Evolutionary conservation across 2,329 filamentous ascomycete genomes (phyloP), one percentile per base, ranked within the genome.

Genomic region (Cadophora sp.): DNA sequence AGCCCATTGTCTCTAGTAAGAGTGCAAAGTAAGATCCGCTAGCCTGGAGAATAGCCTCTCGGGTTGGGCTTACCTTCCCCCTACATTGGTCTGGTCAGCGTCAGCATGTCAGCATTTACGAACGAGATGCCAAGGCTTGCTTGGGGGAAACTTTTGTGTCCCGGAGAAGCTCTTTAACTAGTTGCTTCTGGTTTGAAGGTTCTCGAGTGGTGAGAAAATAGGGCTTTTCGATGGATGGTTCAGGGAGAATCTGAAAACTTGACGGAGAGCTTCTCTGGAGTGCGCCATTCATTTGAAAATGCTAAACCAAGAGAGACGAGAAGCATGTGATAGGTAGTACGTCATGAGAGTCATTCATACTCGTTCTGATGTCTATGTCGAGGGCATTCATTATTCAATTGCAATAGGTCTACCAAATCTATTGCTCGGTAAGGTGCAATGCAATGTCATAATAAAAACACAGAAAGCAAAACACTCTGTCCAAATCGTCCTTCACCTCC

Each of bases 371-470:
- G 40, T 43, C 40, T 37, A 37, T 8, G 34, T 37, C 34, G 9
- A 37, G 34, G 34, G 9, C 34, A 37, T 37, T 11, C 9, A 43
- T 22, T n/a, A 50, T 29, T 48, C 22, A 50, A 12, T 29, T 62
- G 19, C 59, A 62, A 62, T 62, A 62, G 59, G 59, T 62, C 40
- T 62, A 62, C 40, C 59, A 62, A 50, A 62, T 62, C 59, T 62
- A 62, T 62, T 62, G 59, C 40, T 29, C 29, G 24, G 40, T 62
- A 48, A 34, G 22, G 27, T 60, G 14, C 27, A 34, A 24, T 37
- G 51, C 55, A n/a, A 48, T 48, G 11, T 22, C n/a, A 62, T 24
- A 40, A 55, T 43, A 37, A 31, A 26, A 51, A 37, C 48, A 63
- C 27, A 26, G 48, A 63, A 55, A 62, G 26, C 16, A 62, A 62